These are phyloP conservation scores for Kluyveromyces lactis DNA, from an alignment of 805 yeast genomes.

Conservation along the genomic window DNA sequence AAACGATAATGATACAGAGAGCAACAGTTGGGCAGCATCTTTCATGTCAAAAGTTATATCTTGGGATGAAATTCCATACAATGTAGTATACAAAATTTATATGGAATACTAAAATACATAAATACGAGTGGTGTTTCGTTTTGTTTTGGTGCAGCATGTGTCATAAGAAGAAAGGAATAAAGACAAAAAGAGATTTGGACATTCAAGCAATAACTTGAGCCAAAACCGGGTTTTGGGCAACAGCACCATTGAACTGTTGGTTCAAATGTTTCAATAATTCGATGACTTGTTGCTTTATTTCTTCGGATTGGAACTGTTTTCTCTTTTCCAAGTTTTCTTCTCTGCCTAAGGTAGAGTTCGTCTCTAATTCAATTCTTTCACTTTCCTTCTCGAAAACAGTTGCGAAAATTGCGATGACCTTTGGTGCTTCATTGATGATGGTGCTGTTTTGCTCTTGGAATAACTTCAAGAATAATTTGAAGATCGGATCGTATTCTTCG, in stretches of 20 bases:
- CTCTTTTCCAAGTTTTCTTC: slow-evolving; percentile 71
- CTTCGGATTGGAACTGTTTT: slow-evolving; percentile 71
- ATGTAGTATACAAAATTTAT: too few relatives aligned
- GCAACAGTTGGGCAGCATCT: too few relatives aligned
- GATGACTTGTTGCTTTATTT: slow-evolving; percentile 54
- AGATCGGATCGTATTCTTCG: slow-evolving; percentile 90
- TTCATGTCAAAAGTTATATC: too few relatives aligned
- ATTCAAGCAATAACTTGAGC: slow-evolving; percentile 29
- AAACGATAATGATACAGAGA: too few relatives aligned
- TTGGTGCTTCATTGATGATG: slow-evolving; percentile 47
- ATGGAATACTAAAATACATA: too few relatives aligned
- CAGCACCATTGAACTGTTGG: slow-evolving; percentile 52
- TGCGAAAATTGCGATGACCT: slow-evolving; percentile 59
- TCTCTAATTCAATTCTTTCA: slow-evolving; percentile 60
- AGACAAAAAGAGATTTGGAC: background rate
- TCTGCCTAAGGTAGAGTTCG: slow-evolving; percentile 76
- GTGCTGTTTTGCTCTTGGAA: slow-evolving; percentile 55
- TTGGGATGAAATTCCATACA: too few relatives aligned
- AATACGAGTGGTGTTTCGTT: too few relatives aligned
- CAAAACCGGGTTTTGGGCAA: slow-evolving; percentile 36
- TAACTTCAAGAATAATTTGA: slow-evolving; percentile 64
- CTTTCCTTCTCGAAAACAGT: slow-evolving; percentile 66
- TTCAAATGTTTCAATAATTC: slow-evolving; percentile 69
- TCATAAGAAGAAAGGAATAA: too few relatives aligned
- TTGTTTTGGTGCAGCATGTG: too few relatives aligned